Percentiles rank a stretch among this genome's conserved stretches.
phyloP scores from a whole-genome alignment of 495 filamentous ascomycete species.

The Penicillium paxilli region DNA sequence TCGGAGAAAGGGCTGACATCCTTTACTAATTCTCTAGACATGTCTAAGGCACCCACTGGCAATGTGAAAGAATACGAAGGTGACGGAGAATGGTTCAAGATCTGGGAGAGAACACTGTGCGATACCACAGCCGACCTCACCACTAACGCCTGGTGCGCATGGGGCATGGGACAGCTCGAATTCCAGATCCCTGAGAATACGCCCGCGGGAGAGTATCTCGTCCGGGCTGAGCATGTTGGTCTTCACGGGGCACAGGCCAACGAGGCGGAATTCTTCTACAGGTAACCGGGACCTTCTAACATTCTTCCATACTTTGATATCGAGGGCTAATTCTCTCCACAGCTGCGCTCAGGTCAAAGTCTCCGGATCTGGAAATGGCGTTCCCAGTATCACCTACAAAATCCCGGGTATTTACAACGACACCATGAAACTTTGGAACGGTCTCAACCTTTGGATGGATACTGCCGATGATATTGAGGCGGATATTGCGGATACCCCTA shows the following conservation, averaged over 20 bases:
- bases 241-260: constrained; percentile 18
- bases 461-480: constrained; percentile 5
- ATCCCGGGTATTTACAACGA: constrained; percentile 55
- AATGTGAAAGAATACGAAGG: constrained; percentile 45
- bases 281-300: constrained; percentile 4
- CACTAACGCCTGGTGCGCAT: constrained; percentile 18
- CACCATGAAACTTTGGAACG: constrained; percentile 20
- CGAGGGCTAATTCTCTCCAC: background rate
- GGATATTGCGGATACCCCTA: constrained; percentile 15
- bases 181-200: constrained; percentile 56
- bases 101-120: constrained; percentile 34
- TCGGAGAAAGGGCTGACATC: no score
- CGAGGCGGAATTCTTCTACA: constrained; percentile 23
- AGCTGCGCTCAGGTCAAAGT: constrained; percentile 60
- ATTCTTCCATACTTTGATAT: background rate
- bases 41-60: constrained; percentile 46
- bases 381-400: constrained; percentile 42
- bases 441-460: constrained; percentile 18
- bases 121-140: constrained; percentile 33
- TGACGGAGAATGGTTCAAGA: constrained; percentile 54
- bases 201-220: constrained; percentile 59
- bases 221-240: constrained; percentile 60
- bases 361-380: constrained; percentile 49
- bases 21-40: constrained; percentile 29
- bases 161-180: constrained; percentile 14